Evolutionary conservation across 176 grass and related monocot genomes (phyloP), one percentile per base, ranked within the genome.

Genomic region (Metroxylon sagu): DNA sequence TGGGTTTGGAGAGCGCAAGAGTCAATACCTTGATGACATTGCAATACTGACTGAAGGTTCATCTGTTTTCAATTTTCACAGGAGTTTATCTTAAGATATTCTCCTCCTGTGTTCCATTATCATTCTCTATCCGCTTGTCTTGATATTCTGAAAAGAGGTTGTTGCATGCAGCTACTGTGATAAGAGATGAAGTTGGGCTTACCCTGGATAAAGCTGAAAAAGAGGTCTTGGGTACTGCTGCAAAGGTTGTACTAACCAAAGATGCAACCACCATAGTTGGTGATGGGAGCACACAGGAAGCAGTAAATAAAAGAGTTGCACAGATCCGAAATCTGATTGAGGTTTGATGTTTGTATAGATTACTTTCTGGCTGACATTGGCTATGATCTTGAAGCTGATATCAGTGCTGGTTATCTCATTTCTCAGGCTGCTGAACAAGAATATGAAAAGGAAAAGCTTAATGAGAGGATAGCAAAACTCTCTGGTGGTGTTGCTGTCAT

Each of bases 401-500:
- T 8, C 19, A 10, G 18, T 52, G 7, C 49, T 18, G 0, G 26
- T 57, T 49, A 61, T 18, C 31, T 69, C 0, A 1, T 19, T 69
- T 80, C 64, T 57, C 76, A 97, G 94, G 67, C 30, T 25, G 70
- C 88, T 14, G 94, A 98, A 25, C 94, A 98, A 81, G 94, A 98
- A 59, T 98, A 98, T 8, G 88, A 98, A 21, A 98, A 93, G 84
- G 94, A 98, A 67, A 98, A 98, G 3, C 87, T 98, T 29, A 98
- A 78, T 28, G 94, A 98, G 82, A 89, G 94, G 76, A 93, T 98
- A 67, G 94, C 94, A 4, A 98, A 98, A 65, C 88, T 98, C 4
- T 89, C 94, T 65, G 94, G 94, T 71, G 94, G 94, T 77, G 94
- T 98, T 81, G 88, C 88, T 79, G 94, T 98, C 50, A 93, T 98